Evolutionary conservation across 108 stramenopile genomes (phyloP).

Genomic region (Skeletonema potamos): DNA sequence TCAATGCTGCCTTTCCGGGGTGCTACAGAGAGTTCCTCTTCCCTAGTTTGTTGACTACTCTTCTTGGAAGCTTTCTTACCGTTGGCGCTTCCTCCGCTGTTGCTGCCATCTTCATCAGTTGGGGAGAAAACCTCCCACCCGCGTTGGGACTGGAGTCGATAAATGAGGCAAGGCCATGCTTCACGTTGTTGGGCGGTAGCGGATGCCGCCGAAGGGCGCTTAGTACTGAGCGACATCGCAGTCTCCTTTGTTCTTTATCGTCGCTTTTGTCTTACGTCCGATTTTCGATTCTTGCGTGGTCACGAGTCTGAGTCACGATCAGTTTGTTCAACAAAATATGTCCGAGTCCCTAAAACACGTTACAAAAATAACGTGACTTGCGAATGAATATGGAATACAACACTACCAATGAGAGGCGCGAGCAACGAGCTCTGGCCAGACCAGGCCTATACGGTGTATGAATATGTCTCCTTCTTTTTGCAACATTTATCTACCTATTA

Average conservation of each 20-base stretch:
- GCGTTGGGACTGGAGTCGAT: conserved; percentile 31
- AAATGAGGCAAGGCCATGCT: conserved; percentile 40
- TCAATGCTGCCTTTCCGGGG: conserved; percentile 43
- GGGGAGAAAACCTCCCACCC: conserved; percentile 40
- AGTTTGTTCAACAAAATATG: no score
- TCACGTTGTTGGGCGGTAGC: conserved; percentile 2
- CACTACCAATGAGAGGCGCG: no score
- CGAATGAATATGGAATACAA: no score
- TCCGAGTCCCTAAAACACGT: no score
- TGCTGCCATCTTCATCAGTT: conserved; percentile 3
- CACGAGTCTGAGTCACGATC: no score
- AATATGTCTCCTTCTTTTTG: background rate
- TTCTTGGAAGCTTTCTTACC: background rate
- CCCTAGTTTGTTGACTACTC: background rate
- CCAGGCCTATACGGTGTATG: no score
- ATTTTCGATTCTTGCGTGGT: no score
- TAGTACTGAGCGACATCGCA: background rate
- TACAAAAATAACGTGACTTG: no score
- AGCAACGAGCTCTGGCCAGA: no score
- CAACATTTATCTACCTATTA: conserved; percentile 1
- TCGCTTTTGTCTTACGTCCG: background rate
- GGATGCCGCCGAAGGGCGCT: background rate
- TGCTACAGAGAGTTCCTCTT: conserved; percentile 34
- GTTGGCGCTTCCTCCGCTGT: background rate
- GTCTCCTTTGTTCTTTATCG: background rate